phyloP scores from a whole-genome alignment of 1,139 yeast species.

The Protomyces gravidus region DNA sequence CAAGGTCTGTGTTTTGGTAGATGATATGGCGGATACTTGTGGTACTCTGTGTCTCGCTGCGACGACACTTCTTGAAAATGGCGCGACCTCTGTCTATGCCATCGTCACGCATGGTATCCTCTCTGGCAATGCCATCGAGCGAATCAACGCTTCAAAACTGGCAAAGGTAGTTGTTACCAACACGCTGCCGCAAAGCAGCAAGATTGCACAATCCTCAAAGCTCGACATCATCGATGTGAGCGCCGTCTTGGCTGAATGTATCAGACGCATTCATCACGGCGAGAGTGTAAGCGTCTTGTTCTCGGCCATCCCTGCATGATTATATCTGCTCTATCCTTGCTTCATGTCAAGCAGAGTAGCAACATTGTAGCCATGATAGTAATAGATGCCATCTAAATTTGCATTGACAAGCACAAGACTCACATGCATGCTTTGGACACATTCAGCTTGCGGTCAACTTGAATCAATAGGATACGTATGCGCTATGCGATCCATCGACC shows the following conservation, averaged over 20 bases:
- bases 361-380: neutral
- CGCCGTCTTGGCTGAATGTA: slow-evolving; percentile 78
- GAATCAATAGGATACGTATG: neutral
- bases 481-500: neutral
- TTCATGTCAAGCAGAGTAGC: neutral
- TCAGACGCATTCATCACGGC: slow-evolving; percentile 93
- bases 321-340: neutral
- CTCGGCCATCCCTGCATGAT: slow-evolving; percentile 32
- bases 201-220: slow-evolving; percentile 51
- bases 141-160: slow-evolving; percentile 64
- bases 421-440: too few relatives aligned
- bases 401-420: too few relatives aligned
- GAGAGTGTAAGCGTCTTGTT: slow-evolving; percentile 91
- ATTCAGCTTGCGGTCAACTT: too few relatives aligned
- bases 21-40: slow-evolving; percentile 91
- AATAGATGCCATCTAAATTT: slow-evolving; percentile 1
- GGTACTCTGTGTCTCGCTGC: slow-evolving; percentile 91
- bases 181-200: slow-evolving; percentile 73
- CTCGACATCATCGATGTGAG: slow-evolving; percentile 85
- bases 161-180: slow-evolving; percentile 90
- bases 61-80: slow-evolving; percentile 81
- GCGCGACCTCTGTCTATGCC: slow-evolving; percentile 81
- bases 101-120: slow-evolving; percentile 89
- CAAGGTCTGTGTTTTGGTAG: slow-evolving; percentile 79
- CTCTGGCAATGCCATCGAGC: slow-evolving; percentile 80